These are phyloP conservation scores for Vitis labrusca DNA, from an alignment of 164 flowering plant species.

Conservation along the genomic window DNA sequence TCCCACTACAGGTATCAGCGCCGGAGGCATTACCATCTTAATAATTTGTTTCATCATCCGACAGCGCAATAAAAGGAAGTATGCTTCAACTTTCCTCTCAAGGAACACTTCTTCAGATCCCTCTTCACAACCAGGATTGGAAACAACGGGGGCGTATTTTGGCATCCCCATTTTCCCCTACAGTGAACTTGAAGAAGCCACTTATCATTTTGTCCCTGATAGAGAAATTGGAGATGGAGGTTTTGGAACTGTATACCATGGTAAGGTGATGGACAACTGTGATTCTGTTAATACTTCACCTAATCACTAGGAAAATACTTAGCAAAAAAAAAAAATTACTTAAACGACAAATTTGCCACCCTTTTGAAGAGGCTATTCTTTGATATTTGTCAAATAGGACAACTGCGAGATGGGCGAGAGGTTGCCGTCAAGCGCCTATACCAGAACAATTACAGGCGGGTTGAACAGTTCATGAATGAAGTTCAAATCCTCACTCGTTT, in stretches of 20 bases:
- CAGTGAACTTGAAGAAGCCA: slow-evolving; percentile 34
- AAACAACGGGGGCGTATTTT: slow-evolving; percentile 16
- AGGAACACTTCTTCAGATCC: slow-evolving; percentile 5
- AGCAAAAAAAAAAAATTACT: too few species aligned
- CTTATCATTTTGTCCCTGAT: slow-evolving; percentile 14
- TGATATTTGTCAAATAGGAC: slow-evolving; percentile 31
- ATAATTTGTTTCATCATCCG: too few species aligned
- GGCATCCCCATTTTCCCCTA: slow-evolving; percentile 35
- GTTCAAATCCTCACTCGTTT: slow-evolving; percentile 59
- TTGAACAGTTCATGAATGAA: slow-evolving; percentile 79
- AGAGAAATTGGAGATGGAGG: slow-evolving; percentile 29
- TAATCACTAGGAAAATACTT: neutral
- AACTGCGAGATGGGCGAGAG: slow-evolving; percentile 65
- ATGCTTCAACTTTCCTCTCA: neutral
- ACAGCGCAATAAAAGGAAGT: too few species aligned
- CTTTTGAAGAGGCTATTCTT: neutral
- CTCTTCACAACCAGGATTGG: slow-evolving; percentile 20
- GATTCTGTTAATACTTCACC: neutral
- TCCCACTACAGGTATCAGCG: too few species aligned
- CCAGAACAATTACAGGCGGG: slow-evolving; percentile 55
- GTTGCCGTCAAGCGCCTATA: slow-evolving; percentile 79
- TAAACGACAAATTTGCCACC: too few species aligned
- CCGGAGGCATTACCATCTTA: too few species aligned
- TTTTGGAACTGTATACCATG: slow-evolving; percentile 34
- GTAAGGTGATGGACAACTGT: slow-evolving; percentile 9